These are phyloP conservation scores for Zygoascus sp. DNA, from an alignment of 1,139 yeast species.

Conservation along the genomic window DNA sequence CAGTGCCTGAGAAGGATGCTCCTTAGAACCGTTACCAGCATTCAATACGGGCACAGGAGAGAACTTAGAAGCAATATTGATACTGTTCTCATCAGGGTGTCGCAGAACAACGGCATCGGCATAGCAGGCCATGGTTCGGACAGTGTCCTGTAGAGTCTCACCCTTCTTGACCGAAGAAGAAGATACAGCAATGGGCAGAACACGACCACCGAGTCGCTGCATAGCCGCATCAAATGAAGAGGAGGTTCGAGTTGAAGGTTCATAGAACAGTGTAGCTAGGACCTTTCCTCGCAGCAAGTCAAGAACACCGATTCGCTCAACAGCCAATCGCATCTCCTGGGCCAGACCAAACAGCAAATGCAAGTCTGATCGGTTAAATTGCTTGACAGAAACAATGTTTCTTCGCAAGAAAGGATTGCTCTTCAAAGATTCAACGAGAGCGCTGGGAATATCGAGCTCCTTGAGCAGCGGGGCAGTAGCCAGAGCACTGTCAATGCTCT, in stretches of 20 bases:
- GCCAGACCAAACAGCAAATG: constrained; percentile 94
- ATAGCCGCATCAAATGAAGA: constrained; percentile 98
- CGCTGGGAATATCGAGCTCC: constrained; percentile 50
- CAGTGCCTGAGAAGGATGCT: constrained; percentile 98
- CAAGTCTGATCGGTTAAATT: constrained; percentile 79
- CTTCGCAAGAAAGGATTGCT: constrained; percentile 87
- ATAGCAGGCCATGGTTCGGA: constrained; percentile 91
- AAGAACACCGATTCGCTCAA: constrained; percentile 92
- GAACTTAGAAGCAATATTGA: constrained; percentile 90
- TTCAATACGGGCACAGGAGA: constrained; percentile 96
- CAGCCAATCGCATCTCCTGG: constrained; percentile 95
- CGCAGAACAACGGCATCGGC: constrained; percentile 96
- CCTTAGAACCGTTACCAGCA: constrained; percentile 97
- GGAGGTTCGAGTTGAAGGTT: constrained; percentile 96
- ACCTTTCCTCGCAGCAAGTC: constrained; percentile 88
- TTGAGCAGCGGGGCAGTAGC: constrained; percentile 67
- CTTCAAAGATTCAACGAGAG: constrained; percentile 60
- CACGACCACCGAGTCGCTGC: constrained; percentile 99
- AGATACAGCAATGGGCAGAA: constrained; percentile 76
- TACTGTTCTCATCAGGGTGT: constrained; percentile 91
- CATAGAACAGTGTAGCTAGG: constrained; percentile 92
- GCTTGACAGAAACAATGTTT: constrained; percentile 82
- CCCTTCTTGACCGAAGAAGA: constrained; percentile 96
- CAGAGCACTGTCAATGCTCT: constrained; percentile 37
- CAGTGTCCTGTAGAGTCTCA: constrained; percentile 94